These are phyloP conservation scores for Lumnitzera racemosa DNA, from an alignment of 345 rosid genomes.

Conservation along the genomic window DNA sequence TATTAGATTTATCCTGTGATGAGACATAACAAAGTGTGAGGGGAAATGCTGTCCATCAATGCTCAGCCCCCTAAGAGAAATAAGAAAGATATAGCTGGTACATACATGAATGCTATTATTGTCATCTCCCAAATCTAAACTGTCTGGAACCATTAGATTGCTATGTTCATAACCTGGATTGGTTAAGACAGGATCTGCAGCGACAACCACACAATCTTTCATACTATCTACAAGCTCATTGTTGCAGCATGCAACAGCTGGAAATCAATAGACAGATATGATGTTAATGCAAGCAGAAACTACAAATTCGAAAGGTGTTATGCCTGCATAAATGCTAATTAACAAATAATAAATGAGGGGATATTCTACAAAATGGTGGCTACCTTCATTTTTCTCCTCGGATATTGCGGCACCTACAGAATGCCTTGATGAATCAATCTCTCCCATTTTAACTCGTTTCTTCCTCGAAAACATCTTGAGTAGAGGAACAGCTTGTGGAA, in stretches of 20 bases:
- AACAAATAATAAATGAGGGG: background rate
- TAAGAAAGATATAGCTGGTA: background rate
- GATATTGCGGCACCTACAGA: slow-evolving; percentile 14
- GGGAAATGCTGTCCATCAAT: too few species aligned
- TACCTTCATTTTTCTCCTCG: slow-evolving; percentile 19
- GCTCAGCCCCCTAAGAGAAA: too few species aligned
- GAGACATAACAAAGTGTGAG: slow-evolving; percentile 4
- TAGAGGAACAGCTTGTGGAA: slow-evolving; percentile 89
- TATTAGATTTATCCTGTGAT: slow-evolving; percentile 10
- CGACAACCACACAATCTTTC: slow-evolving; percentile 14
- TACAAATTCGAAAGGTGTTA: slow-evolving; percentile 20
- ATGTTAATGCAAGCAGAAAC: slow-evolving; percentile 9
- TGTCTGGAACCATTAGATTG: slow-evolving; percentile 32
- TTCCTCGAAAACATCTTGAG: slow-evolving; percentile 44
- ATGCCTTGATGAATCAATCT: slow-evolving; percentile 13
- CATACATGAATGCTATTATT: slow-evolving; percentile 13
- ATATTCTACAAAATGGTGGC: slow-evolving; percentile 14
- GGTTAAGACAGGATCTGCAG: slow-evolving; percentile 16
- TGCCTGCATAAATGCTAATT: background rate
- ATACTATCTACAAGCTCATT: slow-evolving; percentile 16
- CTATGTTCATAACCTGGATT: slow-evolving; percentile 21
- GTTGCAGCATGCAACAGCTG: slow-evolving; percentile 10
- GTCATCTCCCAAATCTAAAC: slow-evolving; percentile 45
- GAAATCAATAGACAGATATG: background rate
- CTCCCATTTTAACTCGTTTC: slow-evolving; percentile 35